Evolutionary conservation across 352 stramenopile genomes (phyloP).

Genomic region (Globisporangium nunn): DNA sequence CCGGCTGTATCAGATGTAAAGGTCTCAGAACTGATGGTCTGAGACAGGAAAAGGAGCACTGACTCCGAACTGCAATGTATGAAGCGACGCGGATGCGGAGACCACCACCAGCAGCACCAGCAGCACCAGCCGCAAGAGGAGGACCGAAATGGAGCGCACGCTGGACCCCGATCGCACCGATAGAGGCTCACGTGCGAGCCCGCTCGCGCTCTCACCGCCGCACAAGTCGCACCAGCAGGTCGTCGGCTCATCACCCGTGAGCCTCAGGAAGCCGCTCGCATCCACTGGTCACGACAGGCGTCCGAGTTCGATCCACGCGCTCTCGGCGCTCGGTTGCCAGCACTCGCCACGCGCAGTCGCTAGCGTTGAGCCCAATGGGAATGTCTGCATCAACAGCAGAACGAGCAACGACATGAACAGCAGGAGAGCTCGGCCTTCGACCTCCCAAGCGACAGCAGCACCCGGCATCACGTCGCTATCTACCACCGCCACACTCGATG

Average conservation of each 20-base stretch:
- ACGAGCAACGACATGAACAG: background rate
- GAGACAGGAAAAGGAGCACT: too few species aligned
- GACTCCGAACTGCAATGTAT: too few species aligned
- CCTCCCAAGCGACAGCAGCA: background rate
- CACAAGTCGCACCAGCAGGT: constrained; percentile 2
- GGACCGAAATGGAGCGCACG: constrained; percentile 4
- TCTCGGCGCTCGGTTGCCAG: background rate
- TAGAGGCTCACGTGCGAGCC: background rate
- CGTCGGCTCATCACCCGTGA: constrained; percentile 8
- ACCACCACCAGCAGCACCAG: constrained; percentile 12
- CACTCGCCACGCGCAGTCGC: too few species aligned
- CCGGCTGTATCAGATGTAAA: too few species aligned
- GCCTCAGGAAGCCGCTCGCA: constrained; percentile 6
- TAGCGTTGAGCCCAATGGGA: background rate
- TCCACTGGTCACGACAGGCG: background rate
- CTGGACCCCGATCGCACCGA: background rate
- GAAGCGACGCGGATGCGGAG: constrained; percentile 15
- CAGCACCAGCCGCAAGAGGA: constrained; percentile 8
- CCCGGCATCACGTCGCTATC: constrained; percentile 9
- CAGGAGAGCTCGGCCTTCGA: constrained; percentile 2
- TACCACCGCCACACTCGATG: constrained; percentile 26
- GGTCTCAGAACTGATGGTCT: too few species aligned
- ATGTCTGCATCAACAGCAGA: background rate
- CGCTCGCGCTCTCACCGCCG: background rate
- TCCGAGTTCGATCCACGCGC: background rate